Evolutionary conservation across 2,329 filamentous ascomycete species (phyloP).

Genomic region (Aureobasidium leucospermi): DNA sequence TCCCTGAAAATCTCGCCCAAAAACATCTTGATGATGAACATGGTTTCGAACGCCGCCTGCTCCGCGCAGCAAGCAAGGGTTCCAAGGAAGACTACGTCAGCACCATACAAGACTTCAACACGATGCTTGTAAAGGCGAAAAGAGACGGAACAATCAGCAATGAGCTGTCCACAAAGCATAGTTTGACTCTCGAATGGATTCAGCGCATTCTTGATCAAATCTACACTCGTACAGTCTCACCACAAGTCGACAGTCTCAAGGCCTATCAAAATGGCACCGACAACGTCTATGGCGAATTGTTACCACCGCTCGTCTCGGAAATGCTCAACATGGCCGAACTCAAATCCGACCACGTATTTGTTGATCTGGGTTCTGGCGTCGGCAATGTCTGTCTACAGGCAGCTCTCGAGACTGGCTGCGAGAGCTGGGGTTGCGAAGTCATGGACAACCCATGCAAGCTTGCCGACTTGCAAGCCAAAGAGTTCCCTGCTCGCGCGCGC

Average conservation of each 20-base stretch:
- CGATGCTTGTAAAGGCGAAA: slow-evolving; percentile 56
- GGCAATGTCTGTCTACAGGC: slow-evolving; percentile 94
- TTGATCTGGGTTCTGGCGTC: slow-evolving; percentile 91
- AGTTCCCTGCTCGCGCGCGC: slow-evolving; percentile 77
- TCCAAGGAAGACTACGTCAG: slow-evolving; percentile 59
- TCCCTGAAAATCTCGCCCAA: slow-evolving; percentile 61
- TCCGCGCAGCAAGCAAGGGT: slow-evolving; percentile 63
- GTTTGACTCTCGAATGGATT: slow-evolving; percentile 64
- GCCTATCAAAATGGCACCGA: slow-evolving; percentile 86
- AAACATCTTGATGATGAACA: slow-evolving; percentile 63
- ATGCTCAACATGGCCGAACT: slow-evolving; percentile 74
- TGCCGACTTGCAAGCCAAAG: slow-evolving; percentile 69
- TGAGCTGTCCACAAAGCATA: slow-evolving; percentile 62
- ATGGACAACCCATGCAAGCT: slow-evolving; percentile 85
- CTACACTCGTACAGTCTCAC: slow-evolving; percentile 88
- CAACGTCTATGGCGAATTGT: slow-evolving; percentile 89
- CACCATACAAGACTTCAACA: slow-evolving; percentile 72
- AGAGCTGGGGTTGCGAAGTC: slow-evolving; percentile 94
- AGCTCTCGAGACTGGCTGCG: slow-evolving; percentile 84
- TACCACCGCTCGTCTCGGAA: slow-evolving; percentile 73
- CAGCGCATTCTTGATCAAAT: slow-evolving; percentile 65
- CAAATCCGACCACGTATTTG: slow-evolving; percentile 77
- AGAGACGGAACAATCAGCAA: slow-evolving; percentile 63
- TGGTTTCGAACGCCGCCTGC: slow-evolving; percentile 70
- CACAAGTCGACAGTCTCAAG: slow-evolving; percentile 72